Percentiles rank a stretch among this genome's conserved stretches.
Conservation (phyloP, 2,329 filamentous ascomycete species). For the Laburnicola sp. region DNA sequence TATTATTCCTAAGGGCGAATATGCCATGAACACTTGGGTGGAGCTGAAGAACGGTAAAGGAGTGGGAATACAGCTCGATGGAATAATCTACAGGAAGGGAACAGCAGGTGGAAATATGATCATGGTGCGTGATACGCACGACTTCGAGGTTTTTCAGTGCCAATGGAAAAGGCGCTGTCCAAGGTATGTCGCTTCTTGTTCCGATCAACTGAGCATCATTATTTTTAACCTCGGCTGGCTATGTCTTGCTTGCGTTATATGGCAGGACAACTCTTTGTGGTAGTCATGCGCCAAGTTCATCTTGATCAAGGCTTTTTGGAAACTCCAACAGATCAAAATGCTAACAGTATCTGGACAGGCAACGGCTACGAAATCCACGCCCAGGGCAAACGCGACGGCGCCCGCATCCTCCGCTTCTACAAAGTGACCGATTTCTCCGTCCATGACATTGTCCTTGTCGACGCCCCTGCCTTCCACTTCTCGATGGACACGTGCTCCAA, state of each 20-base stretch:
- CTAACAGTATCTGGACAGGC: conserved; percentile 22
- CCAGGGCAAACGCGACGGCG: conserved; percentile 46
- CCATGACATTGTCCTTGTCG: conserved; percentile 55
- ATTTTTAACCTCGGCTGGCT: too few species aligned
- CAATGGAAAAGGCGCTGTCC: conserved; percentile 56
- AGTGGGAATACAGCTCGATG: conserved; percentile 58
- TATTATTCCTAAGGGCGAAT: conserved; percentile 55
- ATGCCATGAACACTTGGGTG: conserved; percentile 56
- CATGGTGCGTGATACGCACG: conserved; percentile 52
- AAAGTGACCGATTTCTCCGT: conserved; percentile 53
- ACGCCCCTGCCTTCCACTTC: conserved; percentile 57
- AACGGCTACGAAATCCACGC: conserved; percentile 56
- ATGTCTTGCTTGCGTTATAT: too few species aligned
- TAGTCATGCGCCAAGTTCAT: too few species aligned
- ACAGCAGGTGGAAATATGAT: conserved; percentile 58
- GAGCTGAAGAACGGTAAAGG: conserved; percentile 52
- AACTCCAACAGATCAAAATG: too few species aligned
- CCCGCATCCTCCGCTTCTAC: conserved; percentile 52
- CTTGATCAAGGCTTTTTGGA: too few species aligned
- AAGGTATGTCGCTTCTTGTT: conserved; percentile 36
- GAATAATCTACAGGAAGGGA: conserved; percentile 57
- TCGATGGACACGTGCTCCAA: conserved; percentile 55
- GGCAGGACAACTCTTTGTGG: too few species aligned
- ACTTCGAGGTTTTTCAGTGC: conserved; percentile 60
- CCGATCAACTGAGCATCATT: too few species aligned